Evolutionary conservation across 2,329 filamentous ascomycete species (phyloP), one percentile per base, ranked within the genome.

Genomic region (Phialemonium atrogriseum): DNA sequence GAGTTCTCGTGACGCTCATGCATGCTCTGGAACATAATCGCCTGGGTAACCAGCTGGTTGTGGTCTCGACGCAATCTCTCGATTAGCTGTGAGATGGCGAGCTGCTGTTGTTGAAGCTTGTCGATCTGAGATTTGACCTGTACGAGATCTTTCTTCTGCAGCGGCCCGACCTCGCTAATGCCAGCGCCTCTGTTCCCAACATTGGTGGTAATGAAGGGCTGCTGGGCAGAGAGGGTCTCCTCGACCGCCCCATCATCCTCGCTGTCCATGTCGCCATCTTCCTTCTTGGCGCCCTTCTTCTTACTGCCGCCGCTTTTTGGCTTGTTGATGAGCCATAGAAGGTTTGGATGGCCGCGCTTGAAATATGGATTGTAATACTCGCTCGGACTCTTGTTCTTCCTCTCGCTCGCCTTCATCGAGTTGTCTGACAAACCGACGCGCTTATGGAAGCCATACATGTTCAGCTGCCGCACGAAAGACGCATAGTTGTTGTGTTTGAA

Each of bases 401-500:
- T 80, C 61, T 96, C 91, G 52, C 88, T 95, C 5, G 93, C 88
- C 44, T 91, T 84, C 83, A 98, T 93, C 0, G 88, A 95, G 52
- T 95, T 95, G 58, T 98, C 91, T 4, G 88, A 94, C 12, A 98
- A 70, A 4, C 84, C 84, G 4, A 91, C 84, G 24, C 84, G 81
- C 66, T 98, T 98, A 68, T 98, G 91, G 50, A 98, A 98, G 40
- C 94, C 88, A 56, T 94, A 95, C 68, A 95, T 95, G 59, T 95
- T 94, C 41, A 95, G 70, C 54, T 95, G 88, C 21, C 88, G 80
- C 34, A 95, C 88, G 53, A 95, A 95, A 43, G 88, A 94, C 27
- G 88, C 88, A 58, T 95, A 95, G 56, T 95, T 95, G 70, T 89
- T 94, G 63, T 98, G 91, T 59, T 98, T 98, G 71, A 98, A 98